These are phyloP conservation scores for Limtongia smithiae DNA, from an alignment of 805 yeast genomes.

Conservation along the genomic window DNA sequence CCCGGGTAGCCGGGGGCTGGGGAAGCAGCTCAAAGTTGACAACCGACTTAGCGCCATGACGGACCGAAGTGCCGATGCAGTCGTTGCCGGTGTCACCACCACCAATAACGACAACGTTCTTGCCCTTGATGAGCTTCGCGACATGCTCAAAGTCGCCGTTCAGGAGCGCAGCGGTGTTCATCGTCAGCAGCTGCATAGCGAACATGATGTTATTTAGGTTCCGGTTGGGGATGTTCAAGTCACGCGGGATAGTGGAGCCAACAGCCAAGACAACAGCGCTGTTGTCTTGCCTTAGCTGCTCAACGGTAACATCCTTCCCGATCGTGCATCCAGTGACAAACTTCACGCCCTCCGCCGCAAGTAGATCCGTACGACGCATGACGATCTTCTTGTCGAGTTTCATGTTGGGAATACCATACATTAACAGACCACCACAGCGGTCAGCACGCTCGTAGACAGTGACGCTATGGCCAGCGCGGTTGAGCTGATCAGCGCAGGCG, in stretches of 20 bases:
- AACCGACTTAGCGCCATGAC: constrained; percentile 95
- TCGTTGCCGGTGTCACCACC: constrained; percentile 99
- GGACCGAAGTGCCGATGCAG: constrained; percentile 94
- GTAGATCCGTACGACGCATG: constrained; percentile 84
- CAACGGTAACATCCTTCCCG: constrained; percentile 68
- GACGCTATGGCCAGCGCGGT: constrained; percentile 90
- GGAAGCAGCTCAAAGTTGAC: constrained; percentile 92
- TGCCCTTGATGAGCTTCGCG: constrained; percentile 61
- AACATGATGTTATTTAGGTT: constrained; percentile 82
- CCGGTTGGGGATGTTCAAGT: constrained; percentile 90
- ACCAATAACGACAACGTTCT: constrained; percentile 93
- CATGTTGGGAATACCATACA: constrained; percentile 99
- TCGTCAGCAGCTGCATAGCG: constrained; percentile 87
- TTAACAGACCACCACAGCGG: constrained; percentile 92
- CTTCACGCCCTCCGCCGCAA: constrained; percentile 84
- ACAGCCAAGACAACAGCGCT: constrained; percentile 90
- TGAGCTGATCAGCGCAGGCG: constrained; percentile 95
- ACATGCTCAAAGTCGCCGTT: constrained; percentile 70
- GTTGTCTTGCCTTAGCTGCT: constrained; percentile 56
- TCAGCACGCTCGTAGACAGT: constrained; percentile 92
- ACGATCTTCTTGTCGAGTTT: constrained; percentile 90
- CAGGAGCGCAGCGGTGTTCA: constrained; percentile 86
- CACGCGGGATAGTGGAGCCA: constrained; percentile 96
- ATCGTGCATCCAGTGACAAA: constrained; percentile 74
- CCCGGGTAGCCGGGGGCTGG: constrained; percentile 78